These are phyloP conservation scores for Penicillium macrosclerotiorum DNA, from an alignment of 495 filamentous ascomycete genomes.

Conservation along the genomic window DNA sequence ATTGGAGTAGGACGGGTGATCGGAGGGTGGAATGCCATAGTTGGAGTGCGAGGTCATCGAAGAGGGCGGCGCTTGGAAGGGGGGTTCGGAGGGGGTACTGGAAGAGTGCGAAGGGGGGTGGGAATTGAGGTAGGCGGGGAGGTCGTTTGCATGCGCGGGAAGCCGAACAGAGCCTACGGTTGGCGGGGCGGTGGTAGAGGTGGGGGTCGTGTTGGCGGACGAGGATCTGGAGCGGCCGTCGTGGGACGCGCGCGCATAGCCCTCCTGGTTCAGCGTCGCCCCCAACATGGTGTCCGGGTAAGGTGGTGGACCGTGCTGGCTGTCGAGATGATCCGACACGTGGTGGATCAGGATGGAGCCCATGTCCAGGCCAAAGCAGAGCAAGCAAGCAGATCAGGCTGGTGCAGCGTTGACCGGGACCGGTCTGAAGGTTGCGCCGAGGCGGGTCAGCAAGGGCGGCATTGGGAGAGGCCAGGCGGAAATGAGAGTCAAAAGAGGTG, in stretches of 20 bases:
- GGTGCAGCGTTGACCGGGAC: neutral
- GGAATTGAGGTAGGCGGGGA: conserved; percentile 42
- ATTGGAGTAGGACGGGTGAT: conserved; percentile 19
- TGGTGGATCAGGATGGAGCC: conserved; percentile 47
- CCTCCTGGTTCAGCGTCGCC: conserved; percentile 42
- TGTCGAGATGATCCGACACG: conserved; percentile 43
- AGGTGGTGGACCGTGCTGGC: too few relatives aligned
- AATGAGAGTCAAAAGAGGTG: too few relatives aligned
- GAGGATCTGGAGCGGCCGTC: conserved; percentile 29
- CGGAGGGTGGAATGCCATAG: conserved; percentile 24
- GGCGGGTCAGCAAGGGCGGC: conserved; percentile 15
- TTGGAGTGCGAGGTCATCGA: conserved; percentile 34
- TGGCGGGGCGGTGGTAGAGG: conserved; percentile 41
- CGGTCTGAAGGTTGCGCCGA: conserved; percentile 1
- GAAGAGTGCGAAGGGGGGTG: conserved; percentile 25
- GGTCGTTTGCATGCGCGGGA: conserved; percentile 34
- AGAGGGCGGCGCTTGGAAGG: conserved; percentile 21
- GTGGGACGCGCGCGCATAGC: conserved; percentile 29
- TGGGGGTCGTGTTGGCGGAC: conserved; percentile 39
- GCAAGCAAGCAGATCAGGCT: too few relatives aligned
- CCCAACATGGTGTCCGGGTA: conserved; percentile 56
- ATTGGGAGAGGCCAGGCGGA: conserved; percentile 14
- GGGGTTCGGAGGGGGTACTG: conserved; percentile 26
- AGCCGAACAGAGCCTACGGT: conserved; percentile 38
- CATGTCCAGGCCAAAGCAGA: too few relatives aligned